A percentile compares a stretch with the other conserved stretches of the same genome.
Conservation (phyloP, 306 rosid species). For the Luffa acutangula region DNA sequence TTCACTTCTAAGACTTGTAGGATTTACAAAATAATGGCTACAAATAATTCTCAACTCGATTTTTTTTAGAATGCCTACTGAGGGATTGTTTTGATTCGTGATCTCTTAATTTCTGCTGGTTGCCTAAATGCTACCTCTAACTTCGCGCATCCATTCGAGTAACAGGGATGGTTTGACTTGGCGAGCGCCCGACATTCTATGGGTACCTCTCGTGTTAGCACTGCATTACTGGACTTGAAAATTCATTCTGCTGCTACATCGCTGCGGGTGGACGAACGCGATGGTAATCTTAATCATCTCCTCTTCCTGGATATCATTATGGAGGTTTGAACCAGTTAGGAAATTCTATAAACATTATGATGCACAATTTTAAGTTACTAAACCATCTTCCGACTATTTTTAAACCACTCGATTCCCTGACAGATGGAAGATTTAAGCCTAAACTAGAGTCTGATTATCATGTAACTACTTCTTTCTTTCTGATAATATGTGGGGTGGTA, state of each 20-base stretch:
- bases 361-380: not conserved
- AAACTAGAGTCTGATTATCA: not conserved
- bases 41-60: not conserved
- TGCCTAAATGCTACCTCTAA: not conserved
- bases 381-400: not conserved
- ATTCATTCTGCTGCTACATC: constrained; percentile 55
- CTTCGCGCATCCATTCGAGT: not conserved
- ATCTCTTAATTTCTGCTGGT: not conserved
- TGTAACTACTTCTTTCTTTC: not conserved
- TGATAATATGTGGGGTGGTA: too few relatives aligned
- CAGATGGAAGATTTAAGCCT: not conserved
- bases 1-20: not conserved
- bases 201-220: constrained; percentile 70
- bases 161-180: constrained; percentile 83
- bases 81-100: not conserved
- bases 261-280: constrained; percentile 32
- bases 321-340: not conserved
- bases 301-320: not conserved
- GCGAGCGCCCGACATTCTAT: constrained; percentile 84
- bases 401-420: not conserved
- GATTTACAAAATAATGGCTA: not conserved
- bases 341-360: not conserved
- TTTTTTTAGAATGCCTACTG: not conserved
- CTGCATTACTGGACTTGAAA: constrained; percentile 62
- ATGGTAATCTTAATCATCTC: constrained; percentile 23